Conservation (phyloP, 2,329 filamentous ascomycete genomes). For the Thielaviopsis musarum region DNA sequence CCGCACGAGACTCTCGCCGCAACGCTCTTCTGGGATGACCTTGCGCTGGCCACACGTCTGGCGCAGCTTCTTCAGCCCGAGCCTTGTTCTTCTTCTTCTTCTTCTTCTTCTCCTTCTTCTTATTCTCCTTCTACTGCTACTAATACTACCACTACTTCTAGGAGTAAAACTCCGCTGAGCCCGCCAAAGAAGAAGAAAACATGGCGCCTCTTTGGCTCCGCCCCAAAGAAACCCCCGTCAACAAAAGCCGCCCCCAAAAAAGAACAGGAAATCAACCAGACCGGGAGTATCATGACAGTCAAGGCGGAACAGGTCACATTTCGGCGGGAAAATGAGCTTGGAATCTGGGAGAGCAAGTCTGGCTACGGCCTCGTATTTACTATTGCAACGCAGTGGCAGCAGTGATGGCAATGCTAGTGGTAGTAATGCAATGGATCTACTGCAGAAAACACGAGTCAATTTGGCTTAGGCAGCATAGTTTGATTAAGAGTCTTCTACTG, state of each 20-base stretch:
- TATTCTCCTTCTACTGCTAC: too few species aligned
- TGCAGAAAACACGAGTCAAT: too few species aligned
- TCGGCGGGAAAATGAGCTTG: constrained; percentile 32
- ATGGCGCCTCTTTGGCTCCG: constrained; percentile 21
- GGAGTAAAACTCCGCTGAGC: too few species aligned
- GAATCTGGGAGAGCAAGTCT: constrained; percentile 31
- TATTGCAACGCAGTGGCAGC: constrained; percentile 15
- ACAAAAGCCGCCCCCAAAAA: constrained; percentile 8
- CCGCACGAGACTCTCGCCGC: neutral
- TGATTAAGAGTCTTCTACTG: too few species aligned
- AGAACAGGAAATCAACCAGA: neutral
- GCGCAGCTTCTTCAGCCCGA: constrained; percentile 26
- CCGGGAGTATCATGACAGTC: constrained; percentile 22
- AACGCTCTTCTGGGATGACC: constrained; percentile 31
- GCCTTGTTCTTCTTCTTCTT: neutral
- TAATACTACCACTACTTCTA: too few species aligned
- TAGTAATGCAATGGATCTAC: too few species aligned
- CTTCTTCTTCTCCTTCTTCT: neutral
- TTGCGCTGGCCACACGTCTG: constrained; percentile 27
- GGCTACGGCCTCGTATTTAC: constrained; percentile 33
- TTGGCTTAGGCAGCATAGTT: too few species aligned
- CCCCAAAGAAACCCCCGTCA: constrained; percentile 1
- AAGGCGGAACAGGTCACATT: constrained; percentile 32
- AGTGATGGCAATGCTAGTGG: too few species aligned
- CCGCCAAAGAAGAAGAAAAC: constrained; percentile 18